Evolutionary conservation across 78 protist species (phyloP).

Genomic region (Dictyostelium intermedium): DNA sequence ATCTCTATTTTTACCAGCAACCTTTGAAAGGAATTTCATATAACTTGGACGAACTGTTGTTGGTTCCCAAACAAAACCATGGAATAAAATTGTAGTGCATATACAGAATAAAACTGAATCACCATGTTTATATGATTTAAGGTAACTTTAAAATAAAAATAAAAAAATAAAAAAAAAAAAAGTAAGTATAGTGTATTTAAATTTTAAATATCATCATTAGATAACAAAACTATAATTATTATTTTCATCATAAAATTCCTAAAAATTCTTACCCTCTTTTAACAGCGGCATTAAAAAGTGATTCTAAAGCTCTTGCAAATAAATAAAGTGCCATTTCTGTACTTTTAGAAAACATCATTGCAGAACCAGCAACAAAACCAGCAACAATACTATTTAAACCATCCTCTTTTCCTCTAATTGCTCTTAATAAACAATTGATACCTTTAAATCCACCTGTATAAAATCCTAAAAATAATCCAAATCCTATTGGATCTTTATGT

Average conservation of each 20-base stretch:
- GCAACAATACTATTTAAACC: slow-evolving; percentile 53
- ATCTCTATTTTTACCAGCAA: slow-evolving; percentile 58
- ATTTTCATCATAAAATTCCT: not conserved
- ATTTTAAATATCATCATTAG: not conserved
- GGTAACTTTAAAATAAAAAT: slow-evolving; percentile 6
- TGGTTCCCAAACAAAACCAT: slow-evolving; percentile 79
- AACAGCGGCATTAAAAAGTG: slow-evolving; percentile 61
- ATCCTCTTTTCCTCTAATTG: slow-evolving; percentile 67
- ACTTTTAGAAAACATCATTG: slow-evolving; percentile 73
- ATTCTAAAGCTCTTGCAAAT: slow-evolving; percentile 78
- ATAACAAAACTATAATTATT: too few relatives aligned
- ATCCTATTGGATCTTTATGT: slow-evolving; percentile 70
- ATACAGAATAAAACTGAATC: slow-evolving; percentile 60
- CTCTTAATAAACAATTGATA: slow-evolving; percentile 40
- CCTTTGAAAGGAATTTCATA: slow-evolving; percentile 53
- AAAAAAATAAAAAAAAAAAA: not conserved
- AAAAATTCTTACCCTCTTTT: slow-evolving; percentile 57
- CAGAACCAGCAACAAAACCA: slow-evolving; percentile 50
- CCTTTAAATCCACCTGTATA: slow-evolving; percentile 74
- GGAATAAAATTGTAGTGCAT: slow-evolving; percentile 58
- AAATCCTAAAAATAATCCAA: slow-evolving; percentile 62
- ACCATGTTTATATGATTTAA: slow-evolving; percentile 71
- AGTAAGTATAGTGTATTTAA: not conserved
- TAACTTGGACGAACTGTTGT: slow-evolving; percentile 68
- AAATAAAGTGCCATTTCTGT: slow-evolving; percentile 71